Evolutionary conservation across 352 stramenopile species (phyloP), one percentile per base, ranked within the genome.

Genomic region (Globisporangium orthogonon): DNA sequence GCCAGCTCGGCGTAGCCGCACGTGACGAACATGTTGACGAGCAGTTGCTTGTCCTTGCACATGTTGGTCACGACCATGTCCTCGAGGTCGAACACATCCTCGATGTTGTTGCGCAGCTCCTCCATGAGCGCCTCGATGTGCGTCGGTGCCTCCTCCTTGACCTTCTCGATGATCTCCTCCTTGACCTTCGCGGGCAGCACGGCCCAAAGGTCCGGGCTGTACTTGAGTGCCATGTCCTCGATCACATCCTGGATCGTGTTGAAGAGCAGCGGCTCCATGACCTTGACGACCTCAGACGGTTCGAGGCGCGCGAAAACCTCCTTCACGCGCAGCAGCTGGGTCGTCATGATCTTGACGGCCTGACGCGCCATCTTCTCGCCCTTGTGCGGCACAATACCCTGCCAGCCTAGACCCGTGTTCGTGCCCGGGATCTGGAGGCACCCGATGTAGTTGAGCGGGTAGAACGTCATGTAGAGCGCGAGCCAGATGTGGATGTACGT

Each of bases 391-490:
- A 99, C 95, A 48, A 99, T 98, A 15, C 96, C 96, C 64, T 98
- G 95, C 96, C 96, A 99, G 9, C 96, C 96, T 4, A 98, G 60
- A 7, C 96, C 96, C 61, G 91, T 97, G 68, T 97, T 93, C 3
- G 83, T 95, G 45, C 69, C 63, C 0, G 83, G 80, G 61, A 92
- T 87, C 69, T 95, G 90, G 55, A 96, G 70, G 31, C 87, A 93
- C 18, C 96, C 96, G 31, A 82, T 69, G 66, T 97, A 98, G 48
- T 97, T 70, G 39, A 98, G 76, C 6, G 97, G 97, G 69, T 98
- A 96, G 71, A 99, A 99, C 37, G 98, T 99, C 89, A 98, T 98
- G 76, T 94, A 98, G 2, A 99, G 73, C 39, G 97, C 97, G 56
- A 98, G 68, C 76, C 95, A 97, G 73, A 98, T 98, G 68, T 97